Base-by-base conservation (phyloP, 2,329 filamentous ascomycete species). In the Aureobasidium sp. region DNA sequence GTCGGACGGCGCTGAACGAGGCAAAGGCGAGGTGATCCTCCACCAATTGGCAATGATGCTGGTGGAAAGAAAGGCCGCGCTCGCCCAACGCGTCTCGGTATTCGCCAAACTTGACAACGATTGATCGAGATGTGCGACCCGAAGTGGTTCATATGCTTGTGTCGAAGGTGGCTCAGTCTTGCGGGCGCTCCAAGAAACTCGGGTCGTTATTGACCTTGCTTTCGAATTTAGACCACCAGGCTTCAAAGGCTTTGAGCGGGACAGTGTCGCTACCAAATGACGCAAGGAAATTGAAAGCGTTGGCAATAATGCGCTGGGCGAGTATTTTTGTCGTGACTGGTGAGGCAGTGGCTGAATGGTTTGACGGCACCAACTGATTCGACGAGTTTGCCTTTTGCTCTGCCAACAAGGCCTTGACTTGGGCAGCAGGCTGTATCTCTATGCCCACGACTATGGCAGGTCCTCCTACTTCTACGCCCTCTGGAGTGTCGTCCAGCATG, bases 211-310 rank as follows among this genome's bases (percentile, higher is more conserved):
- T 87, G 42, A 99, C 83, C 71, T 86, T 87, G 64, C 85, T 84
- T 78, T 99, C 93, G 76, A 99, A 99, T 76, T 97, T 97, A 64
- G 81, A 83, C 94, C 95, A 99, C 94, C 95, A 99, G 63, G 96
- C 91, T 76, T 95, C 88, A 73, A 99, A 99, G 5, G 89, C 90
- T 76, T 90, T 94, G 66, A 99, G 76, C n/a, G 94, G 92, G 29
- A 99, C 90, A 13, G 95, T 88, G 73, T 97, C 93, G 49, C 88
- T 83, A 0, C 88, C 88, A 78, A 96, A 97, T 69, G 91, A 89
- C 3, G 93, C 86, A 62, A 99, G 79, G 73, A 96, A 97, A 75
- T 99, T 97, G 75, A 97, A 99, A 15, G 93, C 94, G 74, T 97
- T 96, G 69, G 90, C 88, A 69, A 99, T 97, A 68, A 99, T 97